phyloP scores from a whole-genome alignment of 768 basidiomycete genomes.

The Mycena capillaripes region DNA sequence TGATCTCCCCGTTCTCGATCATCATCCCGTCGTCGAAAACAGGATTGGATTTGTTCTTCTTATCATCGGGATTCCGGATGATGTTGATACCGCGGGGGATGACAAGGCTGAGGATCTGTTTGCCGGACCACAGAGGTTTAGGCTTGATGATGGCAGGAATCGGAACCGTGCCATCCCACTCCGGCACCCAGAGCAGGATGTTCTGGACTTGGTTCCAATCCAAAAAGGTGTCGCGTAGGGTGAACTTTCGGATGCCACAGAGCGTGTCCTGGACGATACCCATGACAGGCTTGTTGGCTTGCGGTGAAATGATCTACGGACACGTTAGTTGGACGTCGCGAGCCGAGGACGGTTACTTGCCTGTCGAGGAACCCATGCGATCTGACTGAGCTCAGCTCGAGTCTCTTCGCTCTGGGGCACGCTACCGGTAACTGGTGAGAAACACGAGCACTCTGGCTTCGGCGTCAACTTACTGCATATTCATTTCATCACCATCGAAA shows the following conservation, averaged over 20 bases:
- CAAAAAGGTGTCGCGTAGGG: constrained; percentile 93
- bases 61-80: constrained; percentile 82
- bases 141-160: constrained; percentile 96
- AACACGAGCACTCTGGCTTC: neutral
- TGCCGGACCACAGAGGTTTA: constrained; percentile 97
- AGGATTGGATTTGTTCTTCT: constrained; percentile 73
- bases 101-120: constrained; percentile 92
- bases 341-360: constrained; percentile 51
- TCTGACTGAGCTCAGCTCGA: constrained; percentile 96
- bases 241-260: constrained; percentile 97
- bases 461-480: constrained; percentile 91
- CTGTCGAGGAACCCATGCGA: constrained; percentile 98
- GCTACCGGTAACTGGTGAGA: constrained; percentile 55
- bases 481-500: constrained; percentile 99
- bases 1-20: constrained; percentile 96
- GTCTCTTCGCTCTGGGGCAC: constrained; percentile 99
- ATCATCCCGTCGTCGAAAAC: constrained; percentile 94
- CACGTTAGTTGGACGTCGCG: constrained; percentile 4
- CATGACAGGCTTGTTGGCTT: constrained; percentile 99
- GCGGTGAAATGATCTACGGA: constrained; percentile 94
- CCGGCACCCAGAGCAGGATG: constrained; percentile 97
- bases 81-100: constrained; percentile 98
- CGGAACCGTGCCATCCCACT: constrained; percentile 96
- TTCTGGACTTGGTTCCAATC: constrained; percentile 98
- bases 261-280: constrained; percentile 99